A percentile compares a stretch with the other conserved stretches of the same genome.
Conservation (phyloP, 192 early-diverging fungal species). For the Umbelopsis sp. region DNA sequence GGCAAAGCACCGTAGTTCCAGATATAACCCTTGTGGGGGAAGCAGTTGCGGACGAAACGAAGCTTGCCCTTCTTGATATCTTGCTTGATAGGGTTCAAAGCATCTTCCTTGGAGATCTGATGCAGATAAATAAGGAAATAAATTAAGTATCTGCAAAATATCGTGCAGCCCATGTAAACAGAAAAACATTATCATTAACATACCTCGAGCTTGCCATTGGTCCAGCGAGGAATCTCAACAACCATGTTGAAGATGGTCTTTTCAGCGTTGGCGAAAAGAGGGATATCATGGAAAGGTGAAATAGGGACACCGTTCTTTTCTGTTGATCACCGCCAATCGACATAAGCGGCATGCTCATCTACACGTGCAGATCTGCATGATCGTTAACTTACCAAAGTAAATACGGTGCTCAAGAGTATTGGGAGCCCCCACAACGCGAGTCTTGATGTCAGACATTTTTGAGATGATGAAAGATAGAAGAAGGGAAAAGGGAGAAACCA, state of each 20-base stretch:
- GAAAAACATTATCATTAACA: conserved; percentile 1
- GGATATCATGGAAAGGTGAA: conserved; percentile 98
- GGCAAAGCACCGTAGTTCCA: conserved; percentile 99
- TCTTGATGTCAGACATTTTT: conserved; percentile 70
- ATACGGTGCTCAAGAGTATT: conserved; percentile 91
- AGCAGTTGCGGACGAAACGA: conserved; percentile 96
- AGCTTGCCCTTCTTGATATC: conserved; percentile 99
- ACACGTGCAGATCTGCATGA: background rate
- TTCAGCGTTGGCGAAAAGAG: conserved; percentile 88
- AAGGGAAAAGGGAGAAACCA: conserved; percentile 15
- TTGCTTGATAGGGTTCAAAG: conserved; percentile 99
- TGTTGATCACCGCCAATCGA: conserved; percentile 32
- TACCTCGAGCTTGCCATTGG: conserved; percentile 97
- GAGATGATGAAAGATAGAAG: conserved; percentile 14
- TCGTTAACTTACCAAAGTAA: conserved; percentile 68
- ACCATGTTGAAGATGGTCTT: conserved; percentile 97
- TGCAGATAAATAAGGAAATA: conserved; percentile 27
- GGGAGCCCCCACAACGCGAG: conserved; percentile 83
- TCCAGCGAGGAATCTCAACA: conserved; percentile 98
- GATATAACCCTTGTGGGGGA: conserved; percentile 99
- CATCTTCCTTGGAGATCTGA: conserved; percentile 93
- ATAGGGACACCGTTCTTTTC: conserved; percentile 84
- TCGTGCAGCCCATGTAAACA: background rate
- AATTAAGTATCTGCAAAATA: conserved; percentile 10
- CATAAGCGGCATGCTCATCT: background rate